Base-by-base conservation (phyloP, 352 stramenopile genomes). In the Elongisporangium senticosum region DNA sequence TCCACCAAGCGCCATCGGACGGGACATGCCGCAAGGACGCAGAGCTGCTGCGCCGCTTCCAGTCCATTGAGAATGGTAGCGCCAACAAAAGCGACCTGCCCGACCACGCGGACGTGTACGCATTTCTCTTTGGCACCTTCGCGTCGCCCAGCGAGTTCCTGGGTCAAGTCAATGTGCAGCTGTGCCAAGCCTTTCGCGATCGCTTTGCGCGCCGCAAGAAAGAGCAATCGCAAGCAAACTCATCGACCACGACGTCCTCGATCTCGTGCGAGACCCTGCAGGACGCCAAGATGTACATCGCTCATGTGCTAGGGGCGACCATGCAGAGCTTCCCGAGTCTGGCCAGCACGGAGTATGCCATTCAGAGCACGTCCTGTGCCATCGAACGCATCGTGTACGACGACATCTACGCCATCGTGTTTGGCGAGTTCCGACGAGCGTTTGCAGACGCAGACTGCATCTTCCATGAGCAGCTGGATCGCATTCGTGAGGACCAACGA, bases 281-380 rank as follows among this genome's bases (percentile, higher is more conserved):
- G 20, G 80, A 90, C 53, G 71, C 77, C 7, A 80, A 84, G 55
- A 88, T 88, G 76, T 88, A 90, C 43, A 51, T 90, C 2, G 76
- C 75, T 0, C 77, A 88, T 28, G 55, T 87, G 4, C 48, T 84
- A 8, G 76, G 77, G 10, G 75, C 71, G 28, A 88, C 75, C 15
- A 69, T 88, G 63, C 77, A 90, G 56, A 74, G 60, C 33, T 85
- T 86, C 53, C 80, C 80, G 3, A 86, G 74, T 49, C 22, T 90
- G 1, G 61, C 75, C 13, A 87, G 74, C 59, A 86, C 77, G 0
- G 66, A 79, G 1, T 59, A 78, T 33, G 72, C 76, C 1, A 61
- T 87, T 7, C 68, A 69, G 43, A 74, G 63, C 33, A 86, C 77
- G 20, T 75, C 76, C 0, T 64, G 83, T 40, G 80, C 74, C 4